These are phyloP conservation scores for Suillus luteus DNA, from an alignment of 768 basidiomycete genomes.

Conservation along the genomic window DNA sequence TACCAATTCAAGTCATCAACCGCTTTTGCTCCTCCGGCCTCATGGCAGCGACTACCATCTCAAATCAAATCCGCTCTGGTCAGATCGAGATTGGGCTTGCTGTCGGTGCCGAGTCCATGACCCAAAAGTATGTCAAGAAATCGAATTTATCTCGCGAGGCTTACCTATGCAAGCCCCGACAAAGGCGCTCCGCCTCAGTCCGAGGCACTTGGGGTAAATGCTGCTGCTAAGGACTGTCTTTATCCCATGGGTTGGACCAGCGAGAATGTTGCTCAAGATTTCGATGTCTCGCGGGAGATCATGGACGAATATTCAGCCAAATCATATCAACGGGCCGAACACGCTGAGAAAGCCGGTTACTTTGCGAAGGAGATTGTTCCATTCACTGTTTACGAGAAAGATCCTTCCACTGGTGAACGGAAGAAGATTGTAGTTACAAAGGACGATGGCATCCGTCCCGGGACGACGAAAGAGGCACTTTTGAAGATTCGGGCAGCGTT, in stretches of 20 bases:
- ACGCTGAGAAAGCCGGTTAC: conserved; percentile 64
- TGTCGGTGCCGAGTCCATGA: conserved; percentile 88
- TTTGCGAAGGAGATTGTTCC: conserved; percentile 76
- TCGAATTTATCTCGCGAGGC: conserved; percentile 15
- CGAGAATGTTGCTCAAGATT: conserved; percentile 82
- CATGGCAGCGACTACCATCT: conserved; percentile 79
- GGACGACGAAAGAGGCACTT: conserved; percentile 68
- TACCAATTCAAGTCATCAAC: conserved; percentile 75
- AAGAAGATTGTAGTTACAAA: conserved; percentile 55
- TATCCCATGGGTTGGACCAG: conserved; percentile 90
- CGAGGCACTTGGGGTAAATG: conserved; percentile 57
- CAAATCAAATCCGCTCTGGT: conserved; percentile 75
- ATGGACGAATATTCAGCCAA: conserved; percentile 75
- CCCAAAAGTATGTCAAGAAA: conserved; percentile 54
- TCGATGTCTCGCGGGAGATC: conserved; percentile 66
- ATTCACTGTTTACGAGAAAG: conserved; percentile 64
- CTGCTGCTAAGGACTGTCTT: conserved; percentile 59
- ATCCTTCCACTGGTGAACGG: conserved; percentile 54
- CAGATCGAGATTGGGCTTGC: conserved; percentile 82
- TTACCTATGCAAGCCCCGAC: conserved; percentile 52
- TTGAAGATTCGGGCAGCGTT: conserved; percentile 73
- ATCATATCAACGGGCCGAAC: conserved; percentile 80
- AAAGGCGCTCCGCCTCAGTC: conserved; percentile 60
- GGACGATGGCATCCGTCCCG: conserved; percentile 80
- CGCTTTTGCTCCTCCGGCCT: conserved; percentile 84